Conservation (phyloP, 176 grass and related monocot genomes). For the Dactylis glomerata region DNA sequence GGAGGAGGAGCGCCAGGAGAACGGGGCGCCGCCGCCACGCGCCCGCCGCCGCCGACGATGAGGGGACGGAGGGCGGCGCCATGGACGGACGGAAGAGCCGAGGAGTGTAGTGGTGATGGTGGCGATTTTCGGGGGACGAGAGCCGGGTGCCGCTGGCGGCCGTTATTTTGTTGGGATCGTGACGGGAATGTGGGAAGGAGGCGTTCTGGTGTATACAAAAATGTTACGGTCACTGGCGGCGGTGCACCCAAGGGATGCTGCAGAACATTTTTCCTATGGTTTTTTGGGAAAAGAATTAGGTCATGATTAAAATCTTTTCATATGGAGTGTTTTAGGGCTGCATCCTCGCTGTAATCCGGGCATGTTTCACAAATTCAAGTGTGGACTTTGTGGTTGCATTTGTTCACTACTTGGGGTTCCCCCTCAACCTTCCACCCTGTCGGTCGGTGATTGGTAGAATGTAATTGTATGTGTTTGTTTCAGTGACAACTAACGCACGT, state of each 20-base stretch:
- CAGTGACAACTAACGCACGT: too few species aligned
- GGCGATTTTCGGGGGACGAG: not conserved
- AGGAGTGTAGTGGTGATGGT: not conserved
- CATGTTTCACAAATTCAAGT: too few species aligned
- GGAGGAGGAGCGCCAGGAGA: constrained; percentile 12
- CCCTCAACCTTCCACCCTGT: too few species aligned
- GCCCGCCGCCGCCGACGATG: constrained; percentile 3
- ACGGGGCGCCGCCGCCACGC: constrained; percentile 24
- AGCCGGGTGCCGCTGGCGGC: constrained; percentile 9
- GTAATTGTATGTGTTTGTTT: too few species aligned
- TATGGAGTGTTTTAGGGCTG: too few species aligned
- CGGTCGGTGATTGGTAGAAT: too few species aligned
- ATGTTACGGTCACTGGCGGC: not conserved
- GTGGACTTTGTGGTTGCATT: too few species aligned
- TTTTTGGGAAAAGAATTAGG: too few species aligned
- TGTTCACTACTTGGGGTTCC: too few species aligned
- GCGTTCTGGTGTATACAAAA: not conserved
- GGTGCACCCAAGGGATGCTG: not conserved
- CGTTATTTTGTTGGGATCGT: not conserved
- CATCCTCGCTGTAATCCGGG: too few species aligned
- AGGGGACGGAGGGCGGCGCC: constrained; percentile 19
- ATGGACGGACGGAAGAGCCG: not conserved
- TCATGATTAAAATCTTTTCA: too few species aligned
- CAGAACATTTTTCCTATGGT: not conserved
- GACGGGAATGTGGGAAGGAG: not conserved